Conservation (phyloP, 116 monocot species). For the Trichopus zeylanicus region DNA sequence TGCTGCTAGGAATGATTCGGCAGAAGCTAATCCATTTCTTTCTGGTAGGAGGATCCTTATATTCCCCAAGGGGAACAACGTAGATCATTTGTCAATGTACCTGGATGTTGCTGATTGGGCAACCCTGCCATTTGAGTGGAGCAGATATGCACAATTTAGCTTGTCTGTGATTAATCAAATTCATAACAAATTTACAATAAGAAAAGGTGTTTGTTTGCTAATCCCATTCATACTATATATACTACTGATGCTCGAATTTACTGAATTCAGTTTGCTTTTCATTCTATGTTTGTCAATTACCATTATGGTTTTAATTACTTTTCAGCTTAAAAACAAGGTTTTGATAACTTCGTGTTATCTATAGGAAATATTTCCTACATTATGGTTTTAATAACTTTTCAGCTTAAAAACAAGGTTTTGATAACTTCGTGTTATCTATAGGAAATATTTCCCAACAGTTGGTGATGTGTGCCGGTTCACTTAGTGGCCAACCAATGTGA, state of each 20-base stretch:
- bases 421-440: too few relatives aligned
- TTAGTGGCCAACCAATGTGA: too few relatives aligned
- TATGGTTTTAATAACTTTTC: too few relatives aligned
- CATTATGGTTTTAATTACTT: too few relatives aligned
- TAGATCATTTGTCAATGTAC: conserved; percentile 96
- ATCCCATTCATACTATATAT: neutral
- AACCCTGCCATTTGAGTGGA: conserved; percentile 86
- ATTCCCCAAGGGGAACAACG: conserved; percentile 99
- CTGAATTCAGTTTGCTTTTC: too few relatives aligned
- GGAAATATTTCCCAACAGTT: too few relatives aligned
- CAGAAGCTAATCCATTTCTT: neutral
- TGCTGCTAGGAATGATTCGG: neutral
- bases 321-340: too few relatives aligned
- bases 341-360: too few relatives aligned
- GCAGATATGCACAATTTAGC: conserved; percentile 91
- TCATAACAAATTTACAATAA: conserved; percentile 58
- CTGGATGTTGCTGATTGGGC: conserved; percentile 92
- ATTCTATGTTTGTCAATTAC: too few relatives aligned
- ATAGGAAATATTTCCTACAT: too few relatives aligned
- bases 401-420: too few relatives aligned
- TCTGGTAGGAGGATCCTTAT: conserved; percentile 75
- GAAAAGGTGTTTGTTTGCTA: conserved; percentile 54
- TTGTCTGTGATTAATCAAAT: conserved; percentile 81
- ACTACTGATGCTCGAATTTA: neutral
- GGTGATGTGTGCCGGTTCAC: too few relatives aligned